Percentiles rank a stretch among this genome's conserved stretches.
Evolutionary conservation across 2,329 filamentous ascomycete genomes (phyloP).

Genomic region (Verticillium nonalfalfae): DNA sequence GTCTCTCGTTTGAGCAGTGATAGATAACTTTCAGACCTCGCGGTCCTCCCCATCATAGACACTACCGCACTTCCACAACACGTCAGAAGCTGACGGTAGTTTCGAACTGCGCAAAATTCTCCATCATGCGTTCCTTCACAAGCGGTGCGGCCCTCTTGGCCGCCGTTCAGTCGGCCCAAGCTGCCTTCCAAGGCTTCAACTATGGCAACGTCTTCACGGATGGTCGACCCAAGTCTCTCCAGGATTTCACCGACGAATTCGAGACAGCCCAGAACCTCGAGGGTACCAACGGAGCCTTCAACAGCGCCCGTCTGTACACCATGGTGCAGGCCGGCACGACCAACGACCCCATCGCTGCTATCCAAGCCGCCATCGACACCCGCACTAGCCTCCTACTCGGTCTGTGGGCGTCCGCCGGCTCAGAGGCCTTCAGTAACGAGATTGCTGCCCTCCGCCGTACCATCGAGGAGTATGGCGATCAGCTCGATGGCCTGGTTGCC

Average conservation of each 20-base stretch:
- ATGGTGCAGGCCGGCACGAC: slow-evolving; percentile 65
- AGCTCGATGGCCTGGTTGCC: slow-evolving; percentile 60
- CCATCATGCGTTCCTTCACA: not conserved
- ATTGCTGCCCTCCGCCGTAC: slow-evolving; percentile 64
- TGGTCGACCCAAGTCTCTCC: slow-evolving; percentile 51
- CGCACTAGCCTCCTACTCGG: slow-evolving; percentile 75
- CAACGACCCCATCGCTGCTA: slow-evolving; percentile 61
- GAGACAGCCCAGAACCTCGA: slow-evolving; percentile 55
- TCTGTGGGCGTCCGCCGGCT: slow-evolving; percentile 71
- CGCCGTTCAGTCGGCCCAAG: slow-evolving; percentile 25
- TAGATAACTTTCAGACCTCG: not conserved
- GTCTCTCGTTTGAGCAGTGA: not conserved
- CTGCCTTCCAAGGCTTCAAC: slow-evolving; percentile 62
- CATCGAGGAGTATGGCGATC: slow-evolving; percentile 60
- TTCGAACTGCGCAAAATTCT: not conserved
- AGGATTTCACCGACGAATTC: slow-evolving; percentile 67
- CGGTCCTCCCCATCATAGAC: not conserved
- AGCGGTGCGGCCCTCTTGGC: slow-evolving; percentile 20
- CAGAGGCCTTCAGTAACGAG: slow-evolving; percentile 62
- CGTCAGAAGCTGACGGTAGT: not conserved
- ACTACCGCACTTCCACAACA: not conserved
- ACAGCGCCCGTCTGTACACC: slow-evolving; percentile 67
- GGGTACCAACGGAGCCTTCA: slow-evolving; percentile 58
- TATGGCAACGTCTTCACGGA: slow-evolving; percentile 59
- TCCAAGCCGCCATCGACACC: slow-evolving; percentile 77